Conservation (phyloP, 805 yeast genomes). For the Hanseniaspora valbyensis region DNA sequence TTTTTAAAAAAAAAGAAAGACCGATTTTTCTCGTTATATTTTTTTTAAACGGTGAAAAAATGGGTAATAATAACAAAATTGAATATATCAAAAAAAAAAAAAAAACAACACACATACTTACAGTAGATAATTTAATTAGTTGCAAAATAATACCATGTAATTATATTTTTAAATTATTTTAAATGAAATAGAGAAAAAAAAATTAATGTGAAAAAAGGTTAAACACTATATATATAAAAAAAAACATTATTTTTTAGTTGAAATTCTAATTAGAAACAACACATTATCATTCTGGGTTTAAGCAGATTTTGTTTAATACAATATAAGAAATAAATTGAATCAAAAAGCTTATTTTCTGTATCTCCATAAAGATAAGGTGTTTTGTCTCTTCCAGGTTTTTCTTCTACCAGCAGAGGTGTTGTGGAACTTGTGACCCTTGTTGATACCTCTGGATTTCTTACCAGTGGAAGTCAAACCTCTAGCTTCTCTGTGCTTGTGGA, state of each 20-base stretch:
- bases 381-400: constrained; percentile 99
- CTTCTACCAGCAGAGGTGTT: constrained; percentile 97
- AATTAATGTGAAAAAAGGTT: constrained; percentile 8
- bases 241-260: neutral
- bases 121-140: too few species aligned
- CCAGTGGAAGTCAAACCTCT: constrained; percentile 98
- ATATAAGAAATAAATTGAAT: neutral
- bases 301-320: too few species aligned
- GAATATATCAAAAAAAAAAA: neutral
- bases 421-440: constrained; percentile 99
- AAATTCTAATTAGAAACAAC: neutral
- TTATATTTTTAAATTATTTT: too few species aligned
- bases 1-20: too few species aligned
- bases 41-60: neutral
- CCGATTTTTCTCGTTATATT: too few species aligned
- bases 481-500: constrained; percentile 99
- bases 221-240: constrained; percentile 19
- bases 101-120: too few species aligned
- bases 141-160: too few species aligned
- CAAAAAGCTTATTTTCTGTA: constrained; percentile 62
- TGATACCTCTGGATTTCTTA: constrained; percentile 99
- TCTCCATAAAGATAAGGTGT: constrained; percentile 98
- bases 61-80: neutral
- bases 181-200: too few species aligned
- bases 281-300: neutral